Base-by-base conservation (phyloP, 2,329 filamentous ascomycete genomes). In the Neofusicoccum sp. region DNA sequence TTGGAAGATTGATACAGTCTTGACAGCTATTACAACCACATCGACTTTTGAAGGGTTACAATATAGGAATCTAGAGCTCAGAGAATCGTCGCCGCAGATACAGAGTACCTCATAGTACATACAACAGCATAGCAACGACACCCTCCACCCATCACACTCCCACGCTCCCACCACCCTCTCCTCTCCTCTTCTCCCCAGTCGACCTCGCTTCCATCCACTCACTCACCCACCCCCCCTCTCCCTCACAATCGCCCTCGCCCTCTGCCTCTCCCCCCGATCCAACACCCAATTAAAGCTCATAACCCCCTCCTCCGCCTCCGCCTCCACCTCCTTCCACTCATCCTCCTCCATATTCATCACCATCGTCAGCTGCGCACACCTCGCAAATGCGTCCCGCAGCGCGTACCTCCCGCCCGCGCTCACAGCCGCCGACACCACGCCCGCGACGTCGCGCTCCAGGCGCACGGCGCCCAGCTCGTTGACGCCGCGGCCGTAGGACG, bases 271-370 rank as follows among this genome's bases (percentile, higher is more conserved):
- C 63, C 93, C 91, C 45, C 84, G 83, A 64, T 83, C 89, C 66
- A 93, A 70, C 49, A 89, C 84, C 90, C 90, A 93, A 56, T 84
- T 82, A 71, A 95, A 87, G 9, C 85, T 89, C 11, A 74, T 74
- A 33, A 72, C 73, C 54, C 79, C 78, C 1, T 73, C 77, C 39
- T 79, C 82, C 36, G 81, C 77, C 44, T 83, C 78, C 6, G 76
- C 71, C 43, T 78, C 74, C 43, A 93, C 77, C 76, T 95, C 92
- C 52, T 94, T 91, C 91, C 93, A 97, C 77, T 97, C 94, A 64
- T 97, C 93, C 37, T 95, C 91, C 74, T 97, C 93, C 92, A 97
- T 96, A 69, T 93, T 94, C 73, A 94, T 88, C 14, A 97, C 87
- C 81, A 96, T 87, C 63, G 90, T 86, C 70, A 97, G 89, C 81